phyloP scores from a whole-genome alignment of 139 green algal species.

The Marvania coccoides region DNA sequence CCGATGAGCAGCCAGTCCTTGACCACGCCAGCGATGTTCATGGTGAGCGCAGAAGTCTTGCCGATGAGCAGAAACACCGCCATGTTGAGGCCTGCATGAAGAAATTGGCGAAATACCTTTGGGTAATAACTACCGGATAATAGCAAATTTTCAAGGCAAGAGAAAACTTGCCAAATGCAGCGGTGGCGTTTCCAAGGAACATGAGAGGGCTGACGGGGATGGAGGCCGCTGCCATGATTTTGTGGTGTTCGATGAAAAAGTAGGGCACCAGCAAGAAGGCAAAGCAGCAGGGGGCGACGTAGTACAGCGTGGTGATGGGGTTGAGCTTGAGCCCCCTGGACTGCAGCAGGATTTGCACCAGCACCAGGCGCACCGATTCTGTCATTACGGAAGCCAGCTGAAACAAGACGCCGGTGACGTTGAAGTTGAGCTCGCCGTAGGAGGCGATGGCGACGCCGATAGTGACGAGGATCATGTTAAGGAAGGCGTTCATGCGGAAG shows the following conservation, averaged over 20 bases:
- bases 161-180: slow-evolving; percentile 56
- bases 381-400: slow-evolving; percentile 72
- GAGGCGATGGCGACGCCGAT: slow-evolving; percentile 72
- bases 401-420: slow-evolving; percentile 66
- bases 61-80: slow-evolving; percentile 87
- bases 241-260: slow-evolving; percentile 10
- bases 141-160: neutral
- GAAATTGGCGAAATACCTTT: neutral
- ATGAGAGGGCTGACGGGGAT: slow-evolving; percentile 55
- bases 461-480: slow-evolving; percentile 84
- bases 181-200: slow-evolving; percentile 75
- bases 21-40: slow-evolving; percentile 92
- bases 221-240: slow-evolving; percentile 19
- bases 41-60: slow-evolving; percentile 87
- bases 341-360: slow-evolving; percentile 90
- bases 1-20: slow-evolving; percentile 98
- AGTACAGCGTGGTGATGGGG: slow-evolving; percentile 50
- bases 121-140: neutral
- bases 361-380: slow-evolving; percentile 69
- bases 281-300: slow-evolving; percentile 38
- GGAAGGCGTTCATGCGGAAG: slow-evolving; percentile 39
- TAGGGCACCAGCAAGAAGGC: slow-evolving; percentile 30
- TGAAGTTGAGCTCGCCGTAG: slow-evolving; percentile 80
- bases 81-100: slow-evolving; percentile 34
- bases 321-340: slow-evolving; percentile 50